Percentiles rank a stretch among this genome's conserved stretches.
phyloP scores from a whole-genome alignment of 371 early-diverging fungal genomes.

The Batrachochytrium dendrobatidis region DNA sequence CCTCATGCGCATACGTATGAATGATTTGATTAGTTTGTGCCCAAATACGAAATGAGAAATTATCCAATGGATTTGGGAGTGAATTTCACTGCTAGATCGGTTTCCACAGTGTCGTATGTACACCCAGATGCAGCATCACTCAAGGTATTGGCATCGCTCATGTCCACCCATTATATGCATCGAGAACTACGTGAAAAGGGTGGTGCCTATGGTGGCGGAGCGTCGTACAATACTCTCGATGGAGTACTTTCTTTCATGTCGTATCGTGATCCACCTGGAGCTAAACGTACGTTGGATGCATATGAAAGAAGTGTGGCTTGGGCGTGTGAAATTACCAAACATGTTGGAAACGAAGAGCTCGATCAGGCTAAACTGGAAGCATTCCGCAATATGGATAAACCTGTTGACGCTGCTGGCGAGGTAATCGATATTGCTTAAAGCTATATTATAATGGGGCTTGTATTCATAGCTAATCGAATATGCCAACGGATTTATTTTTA shows the following conservation, averaged over 20 bases:
- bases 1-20: too few relatives aligned
- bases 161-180: constrained; percentile 81
- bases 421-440: constrained; percentile 3
- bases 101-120: constrained; percentile 74
- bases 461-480: neutral
- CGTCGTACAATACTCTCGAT: constrained; percentile 58
- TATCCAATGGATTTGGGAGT: constrained; percentile 77
- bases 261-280: constrained; percentile 86
- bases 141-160: constrained; percentile 63
- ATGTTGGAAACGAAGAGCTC: constrained; percentile 54
- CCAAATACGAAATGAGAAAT: constrained; percentile 16
- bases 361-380: constrained; percentile 88
- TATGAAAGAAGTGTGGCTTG: constrained; percentile 60
- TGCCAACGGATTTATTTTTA: neutral
- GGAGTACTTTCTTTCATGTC: constrained; percentile 85
- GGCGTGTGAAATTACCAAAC: constrained; percentile 39
- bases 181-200: constrained; percentile 93
- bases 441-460: neutral
- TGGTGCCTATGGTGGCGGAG: constrained; percentile 94
- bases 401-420: constrained; percentile 76
- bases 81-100: constrained; percentile 70
- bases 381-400: constrained; percentile 77
- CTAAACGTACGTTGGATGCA: constrained; percentile 55
- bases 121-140: constrained; percentile 73
- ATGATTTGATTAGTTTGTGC: too few relatives aligned